A percentile compares a stretch with the other conserved stretches of the same genome.
These are phyloP conservation scores for Erysimum cheiri DNA, from an alignment of 441 rosid genomes.

Conservation along the genomic window DNA sequence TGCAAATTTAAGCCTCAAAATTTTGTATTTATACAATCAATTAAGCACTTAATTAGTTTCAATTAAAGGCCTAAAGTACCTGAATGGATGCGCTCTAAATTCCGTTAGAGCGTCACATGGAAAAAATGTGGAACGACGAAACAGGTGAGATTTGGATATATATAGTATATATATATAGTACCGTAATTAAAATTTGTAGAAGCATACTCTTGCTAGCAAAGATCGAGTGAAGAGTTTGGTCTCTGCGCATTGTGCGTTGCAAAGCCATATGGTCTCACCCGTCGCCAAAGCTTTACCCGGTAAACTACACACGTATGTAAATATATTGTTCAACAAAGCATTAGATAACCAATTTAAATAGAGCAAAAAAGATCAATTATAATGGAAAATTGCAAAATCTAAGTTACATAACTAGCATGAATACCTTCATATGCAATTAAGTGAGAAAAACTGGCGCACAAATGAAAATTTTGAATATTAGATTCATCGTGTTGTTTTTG, in stretches of 20 bases:
- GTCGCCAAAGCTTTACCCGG: constrained; percentile 66
- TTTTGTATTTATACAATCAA: neutral
- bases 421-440: too few species aligned
- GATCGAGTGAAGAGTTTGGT: constrained; percentile 71
- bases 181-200: neutral
- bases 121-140: neutral
- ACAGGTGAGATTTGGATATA: neutral
- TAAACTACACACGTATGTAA: constrained; percentile 48
- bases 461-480: too few species aligned
- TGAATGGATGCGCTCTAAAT: constrained; percentile 78
- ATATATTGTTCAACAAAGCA: neutral
- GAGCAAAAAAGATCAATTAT: neutral
- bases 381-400: neutral
- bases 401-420: too few species aligned
- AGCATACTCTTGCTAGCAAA: constrained; percentile 69
- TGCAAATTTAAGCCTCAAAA: neutral
- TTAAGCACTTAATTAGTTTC: neutral
- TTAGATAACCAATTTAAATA: neutral
- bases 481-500: too few species aligned
- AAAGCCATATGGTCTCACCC: constrained; percentile 64
- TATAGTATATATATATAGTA: too few species aligned
- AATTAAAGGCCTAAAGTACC: constrained; percentile 44
- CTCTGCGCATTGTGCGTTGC: constrained; percentile 72
- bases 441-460: too few species aligned
- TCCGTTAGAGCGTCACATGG: neutral